phyloP scores from a whole-genome alignment of 805 yeast species.

The Hanseniaspora singularis region DNA sequence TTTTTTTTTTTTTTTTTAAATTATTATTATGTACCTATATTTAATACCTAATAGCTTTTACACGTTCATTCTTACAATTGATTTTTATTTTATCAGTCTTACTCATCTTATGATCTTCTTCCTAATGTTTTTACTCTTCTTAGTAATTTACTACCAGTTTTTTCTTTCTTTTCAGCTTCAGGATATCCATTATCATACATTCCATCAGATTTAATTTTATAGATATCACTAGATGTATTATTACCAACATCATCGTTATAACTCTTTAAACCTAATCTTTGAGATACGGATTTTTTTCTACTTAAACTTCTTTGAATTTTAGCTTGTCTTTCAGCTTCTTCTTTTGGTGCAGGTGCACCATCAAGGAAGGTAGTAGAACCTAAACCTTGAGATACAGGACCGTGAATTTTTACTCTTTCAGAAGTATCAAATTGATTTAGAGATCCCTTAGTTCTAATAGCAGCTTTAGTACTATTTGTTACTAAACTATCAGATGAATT shows the following conservation, averaged over 20 bases:
- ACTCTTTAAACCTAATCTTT: constrained; percentile 45
- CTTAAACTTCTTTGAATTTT: constrained; percentile 36
- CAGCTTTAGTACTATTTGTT: constrained; percentile 25
- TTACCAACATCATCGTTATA: constrained; percentile 16
- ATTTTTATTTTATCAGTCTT: no score
- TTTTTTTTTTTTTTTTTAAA: no score
- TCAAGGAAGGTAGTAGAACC: constrained; percentile 88
- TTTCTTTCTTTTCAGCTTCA: no score
- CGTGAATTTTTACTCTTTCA: constrained; percentile 62
- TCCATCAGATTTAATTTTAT: constrained; percentile 14
- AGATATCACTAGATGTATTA: constrained; percentile 16
- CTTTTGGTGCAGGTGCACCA: constrained; percentile 79
- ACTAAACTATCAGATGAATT: constrained; percentile 17
- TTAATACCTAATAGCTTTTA: no score
- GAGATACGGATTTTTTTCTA: constrained; percentile 75
- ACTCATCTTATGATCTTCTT: constrained; percentile 24
- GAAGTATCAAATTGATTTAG: constrained; percentile 62
- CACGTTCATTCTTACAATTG: no score
- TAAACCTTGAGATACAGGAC: constrained; percentile 72
- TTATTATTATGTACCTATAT: no score
- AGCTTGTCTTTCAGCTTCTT: constrained; percentile 28
- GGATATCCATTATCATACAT: constrained; percentile 2
- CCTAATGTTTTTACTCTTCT: constrained; percentile 81
- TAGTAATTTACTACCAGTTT: constrained; percentile 49
- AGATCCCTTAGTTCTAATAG: constrained; percentile 39